Evolutionary conservation across 148 eudicot species (phyloP).

Genomic region (Rhododendron kiyosumense): DNA sequence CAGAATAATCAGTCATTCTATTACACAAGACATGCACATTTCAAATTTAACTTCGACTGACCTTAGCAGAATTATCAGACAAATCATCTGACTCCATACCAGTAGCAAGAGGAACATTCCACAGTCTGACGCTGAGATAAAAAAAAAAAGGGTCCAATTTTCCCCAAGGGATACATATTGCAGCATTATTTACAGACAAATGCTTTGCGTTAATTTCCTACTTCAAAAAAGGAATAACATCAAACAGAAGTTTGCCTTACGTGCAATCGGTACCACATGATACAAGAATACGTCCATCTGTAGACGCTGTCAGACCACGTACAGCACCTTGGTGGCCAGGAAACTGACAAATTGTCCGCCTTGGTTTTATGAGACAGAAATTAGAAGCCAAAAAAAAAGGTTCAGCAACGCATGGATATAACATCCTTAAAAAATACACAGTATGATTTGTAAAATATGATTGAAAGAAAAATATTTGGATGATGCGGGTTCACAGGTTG

Average conservation of each 20-base stretch:
- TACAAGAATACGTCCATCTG: conserved; percentile 81
- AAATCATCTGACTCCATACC: conserved; percentile 35
- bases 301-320: conserved; percentile 68
- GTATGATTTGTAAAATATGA: neutral
- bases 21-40: neutral
- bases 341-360: conserved; percentile 82
- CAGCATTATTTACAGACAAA: neutral
- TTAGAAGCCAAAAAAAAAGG: neutral
- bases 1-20: neutral
- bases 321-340: conserved; percentile 92
- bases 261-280: conserved; percentile 97
- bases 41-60: conserved; percentile 12
- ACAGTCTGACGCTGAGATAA: conserved; percentile 69
- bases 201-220: neutral
- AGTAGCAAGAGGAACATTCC: conserved; percentile 73
- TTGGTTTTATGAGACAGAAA: conserved; percentile 13
- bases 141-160: neutral
- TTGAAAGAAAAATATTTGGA: neutral
- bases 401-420: neutral
- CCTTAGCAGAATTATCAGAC: conserved; percentile 42
- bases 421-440: neutral
- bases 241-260: conserved; percentile 38
- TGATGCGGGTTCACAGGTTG: neutral
- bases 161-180: neutral
- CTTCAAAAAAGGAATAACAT: neutral